Evolutionary conservation across 768 basidiomycete genomes (phyloP).

Genomic region (Leccinum rimulosum): DNA sequence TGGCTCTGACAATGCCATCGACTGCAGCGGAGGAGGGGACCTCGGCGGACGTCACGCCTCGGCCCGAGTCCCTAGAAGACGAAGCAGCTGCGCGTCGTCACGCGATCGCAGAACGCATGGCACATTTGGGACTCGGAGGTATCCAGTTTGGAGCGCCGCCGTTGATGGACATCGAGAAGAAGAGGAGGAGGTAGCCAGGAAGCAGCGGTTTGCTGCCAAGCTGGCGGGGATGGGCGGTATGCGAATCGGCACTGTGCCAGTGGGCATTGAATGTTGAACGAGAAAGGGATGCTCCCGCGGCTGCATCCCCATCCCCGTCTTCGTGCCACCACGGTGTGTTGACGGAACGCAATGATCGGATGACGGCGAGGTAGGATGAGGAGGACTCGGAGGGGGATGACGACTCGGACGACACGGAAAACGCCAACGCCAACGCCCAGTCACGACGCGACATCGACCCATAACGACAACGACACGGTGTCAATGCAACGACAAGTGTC

Average conservation of each 20-base stretch:
- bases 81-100: conserved; percentile 53
- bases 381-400: too few relatives aligned
- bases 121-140: conserved; percentile 67
- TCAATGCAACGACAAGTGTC: too few relatives aligned
- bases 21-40: conserved; percentile 13
- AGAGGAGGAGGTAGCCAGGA: conserved; percentile 58
- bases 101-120: conserved; percentile 94
- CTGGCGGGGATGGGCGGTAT: conserved; percentile 56
- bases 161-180: conserved; percentile 28
- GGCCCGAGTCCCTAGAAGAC: conserved; percentile 34
- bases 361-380: too few relatives aligned
- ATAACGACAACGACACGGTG: too few relatives aligned
- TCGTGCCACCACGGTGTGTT: too few relatives aligned
- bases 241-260: conserved; percentile 39
- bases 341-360: too few relatives aligned
- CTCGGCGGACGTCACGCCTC: conserved; percentile 4
- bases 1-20: background rate
- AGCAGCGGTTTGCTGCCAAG: conserved; percentile 52
- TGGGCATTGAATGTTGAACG: too few relatives aligned
- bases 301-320: too few relatives aligned
- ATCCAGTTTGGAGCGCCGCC: conserved; percentile 78
- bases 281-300: too few relatives aligned
- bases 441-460: too few relatives aligned
- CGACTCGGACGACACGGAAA: too few relatives aligned
- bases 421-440: too few relatives aligned